phyloP scores from a whole-genome alignment of 106 monocot genomes.

The Allium sativum region DNA sequence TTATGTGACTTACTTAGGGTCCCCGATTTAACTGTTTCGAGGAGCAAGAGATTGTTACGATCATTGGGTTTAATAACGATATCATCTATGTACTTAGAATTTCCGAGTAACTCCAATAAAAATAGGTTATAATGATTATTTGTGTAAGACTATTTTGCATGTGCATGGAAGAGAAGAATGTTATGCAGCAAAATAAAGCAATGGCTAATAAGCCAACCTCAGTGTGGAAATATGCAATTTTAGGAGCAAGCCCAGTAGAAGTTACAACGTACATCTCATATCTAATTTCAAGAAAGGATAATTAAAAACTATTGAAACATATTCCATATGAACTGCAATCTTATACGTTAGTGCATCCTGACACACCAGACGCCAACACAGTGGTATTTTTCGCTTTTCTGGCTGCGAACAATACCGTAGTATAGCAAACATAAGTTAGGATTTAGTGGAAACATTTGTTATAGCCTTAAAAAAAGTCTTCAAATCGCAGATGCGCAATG shows the following conservation, averaged over 20 bases:
- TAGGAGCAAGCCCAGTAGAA: constrained; percentile 8
- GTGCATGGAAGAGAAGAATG: not conserved
- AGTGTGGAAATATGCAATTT: constrained; percentile 76
- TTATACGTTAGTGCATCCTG: no score
- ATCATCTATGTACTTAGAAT: constrained; percentile 70
- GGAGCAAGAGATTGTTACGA: constrained; percentile 86
- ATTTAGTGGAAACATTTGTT: no score
- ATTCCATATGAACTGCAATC: no score
- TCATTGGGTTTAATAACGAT: constrained; percentile 83
- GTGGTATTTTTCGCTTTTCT: no score
- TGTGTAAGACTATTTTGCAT: not conserved
- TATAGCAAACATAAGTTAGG: no score
- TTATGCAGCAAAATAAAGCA: not conserved
- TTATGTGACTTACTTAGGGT: constrained; percentile 65
- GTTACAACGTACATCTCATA: constrained; percentile 56
- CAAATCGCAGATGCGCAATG: no score
- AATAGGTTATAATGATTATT: not conserved
- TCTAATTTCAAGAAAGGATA: no score
- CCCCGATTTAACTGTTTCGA: constrained; percentile 93
- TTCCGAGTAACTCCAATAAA: constrained; percentile 45
- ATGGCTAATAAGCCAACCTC: constrained; percentile 34
- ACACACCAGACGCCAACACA: no score
- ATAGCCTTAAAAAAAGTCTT: no score
- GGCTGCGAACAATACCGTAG: no score
- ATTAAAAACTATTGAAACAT: no score